Evolutionary conservation across 2,329 filamentous ascomycete species (phyloP).

Genomic region (Fonsecaea erecta): DNA sequence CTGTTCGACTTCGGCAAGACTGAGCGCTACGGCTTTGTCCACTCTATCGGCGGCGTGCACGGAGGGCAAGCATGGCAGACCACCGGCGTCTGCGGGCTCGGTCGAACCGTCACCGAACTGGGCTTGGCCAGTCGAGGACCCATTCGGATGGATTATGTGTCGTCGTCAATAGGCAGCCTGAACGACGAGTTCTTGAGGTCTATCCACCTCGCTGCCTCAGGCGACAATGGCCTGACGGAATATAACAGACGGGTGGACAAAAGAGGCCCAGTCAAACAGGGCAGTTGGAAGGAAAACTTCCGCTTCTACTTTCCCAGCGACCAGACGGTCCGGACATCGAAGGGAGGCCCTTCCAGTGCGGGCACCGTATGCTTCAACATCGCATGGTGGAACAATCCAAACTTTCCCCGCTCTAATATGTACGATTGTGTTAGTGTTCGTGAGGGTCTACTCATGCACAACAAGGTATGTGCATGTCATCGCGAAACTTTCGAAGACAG

Average conservation of each 20-base stretch:
- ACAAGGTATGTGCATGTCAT: slow-evolving; percentile 66
- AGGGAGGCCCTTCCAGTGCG: slow-evolving; percentile 66
- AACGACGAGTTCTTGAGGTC: slow-evolving; percentile 68
- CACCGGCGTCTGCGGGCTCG: slow-evolving; percentile 77
- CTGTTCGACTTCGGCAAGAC: slow-evolving; percentile 84
- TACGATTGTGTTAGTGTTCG: slow-evolving; percentile 76
- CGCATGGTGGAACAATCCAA: slow-evolving; percentile 69
- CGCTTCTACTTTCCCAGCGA: slow-evolving; percentile 81
- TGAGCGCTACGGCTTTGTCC: slow-evolving; percentile 74
- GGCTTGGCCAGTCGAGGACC: slow-evolving; percentile 59
- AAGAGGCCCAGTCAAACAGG: slow-evolving; percentile 20
- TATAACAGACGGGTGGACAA: slow-evolving; percentile 46
- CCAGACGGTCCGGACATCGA: slow-evolving; percentile 69
- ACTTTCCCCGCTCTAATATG: slow-evolving; percentile 73
- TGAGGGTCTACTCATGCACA: slow-evolving; percentile 79
- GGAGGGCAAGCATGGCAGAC: slow-evolving; percentile 51
- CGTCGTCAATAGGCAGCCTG: slow-evolving; percentile 80
- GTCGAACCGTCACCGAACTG: slow-evolving; percentile 66
- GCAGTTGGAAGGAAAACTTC: slow-evolving; percentile 53
- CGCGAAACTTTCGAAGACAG: background rate
- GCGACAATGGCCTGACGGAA: slow-evolving; percentile 55
- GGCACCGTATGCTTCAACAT: slow-evolving; percentile 82
- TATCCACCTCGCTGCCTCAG: slow-evolving; percentile 64
- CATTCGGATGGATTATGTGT: slow-evolving; percentile 41
- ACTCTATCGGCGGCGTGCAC: slow-evolving; percentile 71